Evolutionary conservation across 106 monocot genomes (phyloP), one percentile per base, ranked within the genome.

Genomic region (Vanilla planifolia): DNA sequence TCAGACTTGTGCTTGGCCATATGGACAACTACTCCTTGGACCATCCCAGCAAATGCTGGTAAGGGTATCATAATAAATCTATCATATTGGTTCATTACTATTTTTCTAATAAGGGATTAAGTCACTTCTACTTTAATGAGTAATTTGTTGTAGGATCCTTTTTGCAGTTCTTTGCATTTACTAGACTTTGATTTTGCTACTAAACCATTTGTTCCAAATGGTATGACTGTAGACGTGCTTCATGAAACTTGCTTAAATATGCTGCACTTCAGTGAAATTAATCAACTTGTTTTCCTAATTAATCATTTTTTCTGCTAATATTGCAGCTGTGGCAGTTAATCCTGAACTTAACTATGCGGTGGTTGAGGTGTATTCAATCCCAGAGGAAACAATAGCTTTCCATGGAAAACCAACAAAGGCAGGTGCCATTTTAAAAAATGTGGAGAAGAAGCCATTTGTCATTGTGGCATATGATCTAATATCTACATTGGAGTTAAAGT

Each of bases 1-100:
- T 77, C 96, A 43, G 43, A 91, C 68, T 40, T 98, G 43, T 88
- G 60, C 55, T 57, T 98, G 70, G 91, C 84, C 11, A 82, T 98
- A 81, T 98, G 96, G 96, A 98, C 96, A 46, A 98, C 96, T 52
- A 98, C 96, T 43, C 91, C 96, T 30, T 98, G 96, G 96, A 98
- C 96, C 33, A 98, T 98, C 24, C 96, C 96, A 48, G 96, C 91
- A 62, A 98, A 98, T 91, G 91, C 91, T 62, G 96, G 96, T 92
- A 64, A 76, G 66, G 23, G 21, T 52, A 34, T 57, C 57, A 57
- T 34, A 35, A n/a, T n/a, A n/a, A n/a, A n/a, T n/a, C n/a, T n/a
- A n/a, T n/a, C n/a, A n/a, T n/a, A n/a, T n/a, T n/a, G n/a, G n/a
- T n/a, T n/a, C n/a, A n/a, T n/a, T n/a, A n/a, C n/a, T n/a, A n/a